A percentile compares a stretch with the other conserved stretches of the same genome.
These are phyloP conservation scores for Cladosporium sp. DNA, from an alignment of 2,329 filamentous ascomycete species.

Conservation along the genomic window DNA sequence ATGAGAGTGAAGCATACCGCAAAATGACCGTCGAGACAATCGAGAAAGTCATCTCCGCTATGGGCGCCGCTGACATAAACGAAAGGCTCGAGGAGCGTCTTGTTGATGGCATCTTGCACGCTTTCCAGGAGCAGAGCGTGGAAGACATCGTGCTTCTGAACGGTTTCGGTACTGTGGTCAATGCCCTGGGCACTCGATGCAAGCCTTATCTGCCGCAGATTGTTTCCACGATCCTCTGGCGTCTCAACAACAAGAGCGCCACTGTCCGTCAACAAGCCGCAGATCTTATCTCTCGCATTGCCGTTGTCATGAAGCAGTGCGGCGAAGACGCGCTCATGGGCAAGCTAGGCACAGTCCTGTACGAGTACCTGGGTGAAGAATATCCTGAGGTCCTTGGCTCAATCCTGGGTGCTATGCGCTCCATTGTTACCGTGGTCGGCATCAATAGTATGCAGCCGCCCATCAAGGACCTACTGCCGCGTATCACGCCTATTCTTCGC, in stretches of 20 bases:
- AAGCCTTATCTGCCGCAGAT: conserved; percentile 97
- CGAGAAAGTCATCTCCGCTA: conserved; percentile 88
- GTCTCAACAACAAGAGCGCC: conserved; percentile 95
- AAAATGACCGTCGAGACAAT: conserved; percentile 99
- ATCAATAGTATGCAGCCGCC: conserved; percentile 98
- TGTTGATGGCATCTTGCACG: conserved; percentile 89
- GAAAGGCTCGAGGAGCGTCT: conserved; percentile 88
- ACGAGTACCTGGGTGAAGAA: conserved; percentile 97
- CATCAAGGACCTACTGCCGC: conserved; percentile 90
- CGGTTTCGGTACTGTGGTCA: conserved; percentile 95
- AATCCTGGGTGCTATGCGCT: conserved; percentile 88
- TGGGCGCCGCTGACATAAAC: conserved; percentile 90
- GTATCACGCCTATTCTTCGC: conserved; percentile 93
- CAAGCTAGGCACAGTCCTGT: conserved; percentile 88
- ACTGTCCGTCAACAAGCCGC: conserved; percentile 96
- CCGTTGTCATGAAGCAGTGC: conserved; percentile 98
- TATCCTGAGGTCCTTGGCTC: conserved; percentile 97
- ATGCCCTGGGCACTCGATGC: conserved; percentile 85
- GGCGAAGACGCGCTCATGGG: conserved; percentile 94
- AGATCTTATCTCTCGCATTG: conserved; percentile 92
- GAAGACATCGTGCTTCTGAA: conserved; percentile 96
- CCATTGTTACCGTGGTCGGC: conserved; percentile 95
- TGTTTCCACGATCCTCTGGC: conserved; percentile 91
- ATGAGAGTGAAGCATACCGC: conserved; percentile 94
- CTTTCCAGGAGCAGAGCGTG: conserved; percentile 96